Percentiles rank a stretch among this genome's conserved stretches.
These are phyloP conservation scores for Circinella minor DNA, from an alignment of 371 early-diverging fungal genomes.

Conservation along the genomic window DNA sequence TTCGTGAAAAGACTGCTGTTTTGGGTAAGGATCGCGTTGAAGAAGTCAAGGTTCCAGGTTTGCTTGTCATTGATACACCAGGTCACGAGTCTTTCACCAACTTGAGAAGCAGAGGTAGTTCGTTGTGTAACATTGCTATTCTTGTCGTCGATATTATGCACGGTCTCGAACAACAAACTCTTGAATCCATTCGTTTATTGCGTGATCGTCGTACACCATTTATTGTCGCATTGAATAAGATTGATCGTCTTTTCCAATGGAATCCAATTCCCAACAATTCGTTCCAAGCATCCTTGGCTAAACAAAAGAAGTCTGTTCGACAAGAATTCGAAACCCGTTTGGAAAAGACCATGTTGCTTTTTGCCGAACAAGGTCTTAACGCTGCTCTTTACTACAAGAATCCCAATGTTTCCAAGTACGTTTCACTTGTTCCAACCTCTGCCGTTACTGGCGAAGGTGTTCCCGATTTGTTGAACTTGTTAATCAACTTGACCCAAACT, in stretches of 20 bases:
- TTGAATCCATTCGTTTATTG: slow-evolving; percentile 96
- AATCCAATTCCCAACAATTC: slow-evolving; percentile 84
- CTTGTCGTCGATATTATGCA: slow-evolving; percentile 99
- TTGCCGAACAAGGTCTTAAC: slow-evolving; percentile 99
- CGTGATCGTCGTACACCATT: slow-evolving; percentile 98
- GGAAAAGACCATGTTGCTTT: slow-evolving; percentile 81
- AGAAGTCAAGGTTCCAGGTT: slow-evolving; percentile 92
- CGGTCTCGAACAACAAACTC: slow-evolving; percentile 99
- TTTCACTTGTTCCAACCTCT: slow-evolving; percentile 99
- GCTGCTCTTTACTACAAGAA: slow-evolving; percentile 96
- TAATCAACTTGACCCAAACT: slow-evolving; percentile 94
- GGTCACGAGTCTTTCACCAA: slow-evolving; percentile 99
- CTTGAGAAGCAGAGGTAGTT: slow-evolving; percentile 98
- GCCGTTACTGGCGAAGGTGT: slow-evolving; percentile 99
- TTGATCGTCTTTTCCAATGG: slow-evolving; percentile 99
- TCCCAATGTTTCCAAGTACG: slow-evolving; percentile 93
- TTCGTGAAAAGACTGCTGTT: slow-evolving; percentile 89
- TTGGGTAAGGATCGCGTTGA: slow-evolving; percentile 56
- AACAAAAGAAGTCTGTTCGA: slow-evolving; percentile 81
- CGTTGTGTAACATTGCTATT: slow-evolving; percentile 99
- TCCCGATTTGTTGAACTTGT: slow-evolving; percentile 95
- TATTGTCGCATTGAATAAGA: slow-evolving; percentile 99
- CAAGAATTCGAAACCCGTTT: slow-evolving; percentile 93
- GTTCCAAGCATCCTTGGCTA: slow-evolving; percentile 79
- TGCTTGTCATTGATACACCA: slow-evolving; percentile 99